These are phyloP conservation scores for Guillardia theta DNA, from an alignment of 78 protist genomes.

Conservation along the genomic window DNA sequence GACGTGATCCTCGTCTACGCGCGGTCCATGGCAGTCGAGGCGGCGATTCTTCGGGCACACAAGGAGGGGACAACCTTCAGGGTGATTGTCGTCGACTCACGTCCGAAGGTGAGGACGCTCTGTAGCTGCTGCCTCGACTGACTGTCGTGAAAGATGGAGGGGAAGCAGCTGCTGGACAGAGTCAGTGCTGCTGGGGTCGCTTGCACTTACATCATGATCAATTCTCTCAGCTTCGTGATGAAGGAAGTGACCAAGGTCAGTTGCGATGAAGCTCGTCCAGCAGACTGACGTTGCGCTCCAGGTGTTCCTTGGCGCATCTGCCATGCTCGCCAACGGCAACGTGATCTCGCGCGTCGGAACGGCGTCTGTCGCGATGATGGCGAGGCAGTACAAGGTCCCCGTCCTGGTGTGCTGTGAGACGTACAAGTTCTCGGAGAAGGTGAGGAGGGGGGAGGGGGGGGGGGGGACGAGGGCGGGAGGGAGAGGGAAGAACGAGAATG, in stretches of 20 bases:
- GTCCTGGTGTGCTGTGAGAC: conserved; percentile 93
- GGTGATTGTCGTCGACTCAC: conserved; percentile 87
- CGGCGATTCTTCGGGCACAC: conserved; percentile 54
- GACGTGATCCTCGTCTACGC: conserved; percentile 86
- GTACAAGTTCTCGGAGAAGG: conserved; percentile 90
- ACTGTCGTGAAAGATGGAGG: background rate
- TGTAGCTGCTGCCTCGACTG: background rate
- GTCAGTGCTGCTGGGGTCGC: conserved; percentile 62
- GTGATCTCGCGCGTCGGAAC: conserved; percentile 84
- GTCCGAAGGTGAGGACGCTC: conserved; percentile 67
- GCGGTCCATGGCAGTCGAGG: background rate
- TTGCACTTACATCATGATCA: conserved; percentile 78
- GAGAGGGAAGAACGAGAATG: background rate
- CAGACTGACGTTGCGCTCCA: background rate
- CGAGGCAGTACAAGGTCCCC: conserved; percentile 81
- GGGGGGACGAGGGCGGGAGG: background rate
- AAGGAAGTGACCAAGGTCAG: conserved; percentile 76
- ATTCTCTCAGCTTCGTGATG: conserved; percentile 84
- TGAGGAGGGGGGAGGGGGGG: background rate
- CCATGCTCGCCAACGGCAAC: conserved; percentile 86
- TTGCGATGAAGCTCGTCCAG: background rate
- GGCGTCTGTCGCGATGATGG: conserved; percentile 83
- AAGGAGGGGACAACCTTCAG: conserved; percentile 65
- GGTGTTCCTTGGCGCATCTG: conserved; percentile 83
- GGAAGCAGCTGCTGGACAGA: background rate